Conservation (phyloP, 2,329 filamentous ascomycete genomes). For the Grosmannia huntii region DNA sequence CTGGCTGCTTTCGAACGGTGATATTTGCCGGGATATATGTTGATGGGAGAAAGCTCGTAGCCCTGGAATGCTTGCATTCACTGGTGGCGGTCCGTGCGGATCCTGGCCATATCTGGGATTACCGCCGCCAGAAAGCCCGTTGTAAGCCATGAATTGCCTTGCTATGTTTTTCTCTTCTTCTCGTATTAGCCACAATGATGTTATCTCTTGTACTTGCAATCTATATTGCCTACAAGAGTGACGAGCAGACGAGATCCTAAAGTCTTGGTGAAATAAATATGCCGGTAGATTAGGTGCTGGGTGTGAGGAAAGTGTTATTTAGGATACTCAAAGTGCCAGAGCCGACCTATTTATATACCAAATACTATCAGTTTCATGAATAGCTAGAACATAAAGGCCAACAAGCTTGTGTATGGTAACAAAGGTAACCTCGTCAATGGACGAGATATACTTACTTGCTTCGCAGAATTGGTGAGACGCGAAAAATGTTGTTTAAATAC, state of each 20-base stretch:
- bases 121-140: slow-evolving; percentile 8
- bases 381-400: not conserved
- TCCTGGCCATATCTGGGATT: slow-evolving; percentile 15
- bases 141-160: slow-evolving; percentile 6
- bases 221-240: not conserved
- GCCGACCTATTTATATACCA: not conserved
- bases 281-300: no score
- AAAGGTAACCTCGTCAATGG: not conserved
- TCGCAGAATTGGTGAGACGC: not conserved
- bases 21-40: not conserved
- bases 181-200: not conserved
- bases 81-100: slow-evolving; percentile 3
- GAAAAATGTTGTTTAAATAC: not conserved
- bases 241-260: no score
- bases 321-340: not conserved
- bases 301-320: not conserved
- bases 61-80: not conserved
- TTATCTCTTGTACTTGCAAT: not conserved
- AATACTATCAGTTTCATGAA: not conserved
- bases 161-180: not conserved
- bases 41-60: not conserved
- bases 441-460: not conserved
- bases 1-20: not conserved
- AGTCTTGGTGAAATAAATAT: no score
- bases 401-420: no score